Percentiles rank a stretch among this genome's conserved stretches.
These are phyloP conservation scores for Beauveria asiatica DNA, from an alignment of 2,329 filamentous ascomycete species.

Conservation along the genomic window DNA sequence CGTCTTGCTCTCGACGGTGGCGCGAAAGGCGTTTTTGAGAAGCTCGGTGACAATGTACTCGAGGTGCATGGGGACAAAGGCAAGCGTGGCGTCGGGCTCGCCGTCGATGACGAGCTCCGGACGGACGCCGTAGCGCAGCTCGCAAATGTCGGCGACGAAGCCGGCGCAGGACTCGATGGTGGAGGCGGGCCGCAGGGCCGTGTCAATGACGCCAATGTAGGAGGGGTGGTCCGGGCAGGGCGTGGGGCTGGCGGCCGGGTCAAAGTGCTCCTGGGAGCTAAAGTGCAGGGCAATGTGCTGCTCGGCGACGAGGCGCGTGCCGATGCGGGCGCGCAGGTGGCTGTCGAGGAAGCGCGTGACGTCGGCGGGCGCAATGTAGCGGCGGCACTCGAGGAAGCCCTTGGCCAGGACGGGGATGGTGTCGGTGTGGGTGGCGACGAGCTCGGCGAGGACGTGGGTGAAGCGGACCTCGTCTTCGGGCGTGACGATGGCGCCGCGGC, in stretches of 20 bases:
- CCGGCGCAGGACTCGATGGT: constrained; percentile 79
- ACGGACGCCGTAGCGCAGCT: constrained; percentile 86
- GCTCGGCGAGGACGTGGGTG: constrained; percentile 83
- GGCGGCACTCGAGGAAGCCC: constrained; percentile 86
- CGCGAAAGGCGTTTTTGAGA: constrained; percentile 92
- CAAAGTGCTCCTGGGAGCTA: constrained; percentile 59
- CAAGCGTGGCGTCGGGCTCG: constrained; percentile 78
- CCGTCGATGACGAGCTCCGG: constrained; percentile 76
- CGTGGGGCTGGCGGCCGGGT: constrained; percentile 42
- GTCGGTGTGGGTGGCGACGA: constrained; percentile 91
- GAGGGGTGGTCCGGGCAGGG: constrained; percentile 46
- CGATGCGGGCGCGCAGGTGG: constrained; percentile 87
- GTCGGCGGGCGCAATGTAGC: constrained; percentile 74
- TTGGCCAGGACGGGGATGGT: constrained; percentile 89
- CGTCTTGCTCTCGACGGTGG: constrained; percentile 78
- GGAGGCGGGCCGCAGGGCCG: constrained; percentile 69
- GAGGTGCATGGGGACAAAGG: constrained; percentile 89
- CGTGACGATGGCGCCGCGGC: constrained; percentile 36
- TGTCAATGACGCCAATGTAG: constrained; percentile 95
- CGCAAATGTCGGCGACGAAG: constrained; percentile 92
- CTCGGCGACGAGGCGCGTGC: constrained; percentile 87
- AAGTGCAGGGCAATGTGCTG: constrained; percentile 90
- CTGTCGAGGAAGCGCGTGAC: constrained; percentile 92
- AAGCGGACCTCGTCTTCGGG: constrained; percentile 85
- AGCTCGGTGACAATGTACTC: constrained; percentile 97